Evolutionary conservation across 768 basidiomycete genomes (phyloP).

Genomic region (Phaeolepiota aurea): DNA sequence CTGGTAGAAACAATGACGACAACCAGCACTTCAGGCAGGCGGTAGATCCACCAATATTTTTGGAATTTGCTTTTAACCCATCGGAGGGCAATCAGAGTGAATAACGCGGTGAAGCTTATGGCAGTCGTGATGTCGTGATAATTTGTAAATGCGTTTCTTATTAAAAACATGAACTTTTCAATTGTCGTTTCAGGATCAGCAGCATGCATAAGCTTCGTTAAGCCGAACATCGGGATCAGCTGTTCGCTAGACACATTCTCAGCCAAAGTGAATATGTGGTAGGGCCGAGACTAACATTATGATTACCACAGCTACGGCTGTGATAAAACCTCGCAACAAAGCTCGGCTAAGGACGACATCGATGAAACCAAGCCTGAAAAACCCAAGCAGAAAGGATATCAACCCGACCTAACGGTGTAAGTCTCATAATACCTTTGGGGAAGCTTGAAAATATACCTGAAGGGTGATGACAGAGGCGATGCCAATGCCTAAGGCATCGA

Average conservation of each 20-base stretch:
- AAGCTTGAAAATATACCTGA: no score
- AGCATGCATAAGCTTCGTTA: constrained; percentile 43
- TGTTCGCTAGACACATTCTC: constrained; percentile 48
- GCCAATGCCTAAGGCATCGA: constrained; percentile 49
- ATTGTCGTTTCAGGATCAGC: constrained; percentile 60
- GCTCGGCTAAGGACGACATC: constrained; percentile 91
- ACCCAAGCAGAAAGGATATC: constrained; percentile 78
- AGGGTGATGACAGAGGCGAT: constrained; percentile 79
- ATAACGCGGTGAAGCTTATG: constrained; percentile 67
- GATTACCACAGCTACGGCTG: constrained; percentile 80
- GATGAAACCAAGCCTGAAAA: constrained; percentile 85
- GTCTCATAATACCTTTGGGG: no score
- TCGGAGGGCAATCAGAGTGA: constrained; percentile 54
- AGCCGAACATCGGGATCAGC: constrained; percentile 85
- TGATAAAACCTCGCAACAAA: constrained; percentile 79
- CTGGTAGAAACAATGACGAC: constrained; percentile 80
- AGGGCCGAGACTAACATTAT: constrained; percentile 47
- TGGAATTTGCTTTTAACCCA: constrained; percentile 49
- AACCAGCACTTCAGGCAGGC: constrained; percentile 84
- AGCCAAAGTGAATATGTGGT: not conserved
- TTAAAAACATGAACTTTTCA: constrained; percentile 72
- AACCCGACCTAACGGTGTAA: constrained; percentile 78
- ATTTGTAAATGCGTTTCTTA: constrained; percentile 46
- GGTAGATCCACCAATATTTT: constrained; percentile 63
- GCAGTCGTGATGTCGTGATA: constrained; percentile 60